These are phyloP conservation scores for Stemphylium lycopersici DNA, from an alignment of 2,329 filamentous ascomycete species.

Conservation along the genomic window DNA sequence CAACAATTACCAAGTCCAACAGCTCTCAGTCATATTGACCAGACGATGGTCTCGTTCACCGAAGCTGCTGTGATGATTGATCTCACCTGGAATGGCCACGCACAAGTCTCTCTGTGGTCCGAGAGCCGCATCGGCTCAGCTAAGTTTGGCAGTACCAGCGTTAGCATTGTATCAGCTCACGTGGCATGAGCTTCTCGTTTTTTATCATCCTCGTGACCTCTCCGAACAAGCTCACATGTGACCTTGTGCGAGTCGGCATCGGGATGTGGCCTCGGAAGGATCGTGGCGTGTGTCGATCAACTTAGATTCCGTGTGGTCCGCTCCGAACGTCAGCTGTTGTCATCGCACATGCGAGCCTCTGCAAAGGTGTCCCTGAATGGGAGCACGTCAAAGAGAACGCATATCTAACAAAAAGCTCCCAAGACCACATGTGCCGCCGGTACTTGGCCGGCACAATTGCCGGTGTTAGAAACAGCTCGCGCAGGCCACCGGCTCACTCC, in stretches of 20 bases:
- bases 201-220: background rate
- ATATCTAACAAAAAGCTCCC: too few species aligned
- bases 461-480: background rate
- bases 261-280: background rate
- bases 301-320: slow-evolving; percentile 2
- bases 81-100: too few species aligned
- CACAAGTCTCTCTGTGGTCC: too few species aligned
- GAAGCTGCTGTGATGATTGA: too few species aligned
- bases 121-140: too few species aligned
- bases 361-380: too few species aligned
- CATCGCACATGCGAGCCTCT: background rate
- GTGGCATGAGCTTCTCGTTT: background rate
- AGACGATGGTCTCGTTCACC: too few species aligned
- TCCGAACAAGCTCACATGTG: background rate
- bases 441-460: background rate
- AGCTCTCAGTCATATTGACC: too few species aligned
- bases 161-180: background rate
- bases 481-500: background rate
- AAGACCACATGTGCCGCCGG: background rate
- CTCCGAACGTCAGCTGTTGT: background rate
- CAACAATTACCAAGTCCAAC: too few species aligned
- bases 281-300: slow-evolving; percentile 11
- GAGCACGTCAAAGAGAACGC: too few species aligned
- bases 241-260: background rate
- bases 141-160: background rate